Conservation (phyloP, 2,329 filamentous ascomycete species). For the Onygenales sp. region DNA sequence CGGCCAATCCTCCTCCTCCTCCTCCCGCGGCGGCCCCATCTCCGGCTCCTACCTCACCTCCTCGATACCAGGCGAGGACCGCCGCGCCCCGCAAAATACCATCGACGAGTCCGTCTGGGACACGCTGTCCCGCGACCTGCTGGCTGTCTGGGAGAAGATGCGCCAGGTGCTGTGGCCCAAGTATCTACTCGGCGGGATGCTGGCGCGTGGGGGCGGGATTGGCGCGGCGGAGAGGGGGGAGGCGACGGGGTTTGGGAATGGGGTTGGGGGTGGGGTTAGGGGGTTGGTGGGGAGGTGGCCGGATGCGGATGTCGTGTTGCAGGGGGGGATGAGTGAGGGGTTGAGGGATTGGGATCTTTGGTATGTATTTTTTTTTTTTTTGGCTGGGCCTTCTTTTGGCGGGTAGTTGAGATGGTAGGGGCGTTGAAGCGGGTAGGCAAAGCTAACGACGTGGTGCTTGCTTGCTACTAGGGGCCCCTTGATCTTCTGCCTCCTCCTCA, state of each 20-base stretch:
- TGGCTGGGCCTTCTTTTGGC: neutral
- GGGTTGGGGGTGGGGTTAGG: constrained; percentile 41
- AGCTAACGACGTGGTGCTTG: neutral
- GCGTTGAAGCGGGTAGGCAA: neutral
- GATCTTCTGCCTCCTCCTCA: constrained; percentile 84
- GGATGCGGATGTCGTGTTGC: constrained; percentile 55
- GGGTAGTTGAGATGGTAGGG: constrained; percentile 4
- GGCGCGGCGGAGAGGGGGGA: constrained; percentile 50
- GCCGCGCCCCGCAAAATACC: constrained; percentile 78
- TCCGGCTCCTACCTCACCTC: constrained; percentile 80
- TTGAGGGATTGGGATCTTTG: constrained; percentile 96
- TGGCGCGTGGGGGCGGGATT: constrained; percentile 46
- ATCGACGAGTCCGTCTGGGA: constrained; percentile 98
- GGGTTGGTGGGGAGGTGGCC: constrained; percentile 55
- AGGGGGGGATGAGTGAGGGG: constrained; percentile 74
- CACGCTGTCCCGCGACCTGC: constrained; percentile 81
- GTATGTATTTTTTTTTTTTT: constrained; percentile 28
- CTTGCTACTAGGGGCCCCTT: constrained; percentile 62
- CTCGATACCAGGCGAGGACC: constrained; percentile 84
- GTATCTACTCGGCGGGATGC: constrained; percentile 68
- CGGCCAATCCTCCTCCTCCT: neutral
- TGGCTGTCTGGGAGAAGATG: constrained; percentile 97
- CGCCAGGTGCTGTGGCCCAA: constrained; percentile 92
- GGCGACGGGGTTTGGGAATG: constrained; percentile 28
- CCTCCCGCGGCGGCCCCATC: constrained; percentile 25